Conservation (phyloP, 352 stramenopile species). For the Globisporangium iwayamae region DNA sequence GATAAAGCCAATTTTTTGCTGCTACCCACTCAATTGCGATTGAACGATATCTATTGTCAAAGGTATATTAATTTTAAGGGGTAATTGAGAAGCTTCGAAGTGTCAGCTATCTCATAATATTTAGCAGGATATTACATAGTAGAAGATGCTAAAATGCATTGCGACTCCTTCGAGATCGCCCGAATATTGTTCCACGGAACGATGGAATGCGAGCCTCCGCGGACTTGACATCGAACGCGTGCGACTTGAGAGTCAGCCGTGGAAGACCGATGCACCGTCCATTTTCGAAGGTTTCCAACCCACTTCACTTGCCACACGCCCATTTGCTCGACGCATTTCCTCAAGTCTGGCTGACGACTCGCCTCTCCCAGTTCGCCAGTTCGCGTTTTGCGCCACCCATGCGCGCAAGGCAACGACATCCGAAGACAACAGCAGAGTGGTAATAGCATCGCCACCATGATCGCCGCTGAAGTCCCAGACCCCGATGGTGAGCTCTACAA, state of each 20-base stretch:
- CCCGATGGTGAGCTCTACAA: background rate
- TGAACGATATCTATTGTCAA: background rate
- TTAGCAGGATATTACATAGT: background rate
- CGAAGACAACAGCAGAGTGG: background rate
- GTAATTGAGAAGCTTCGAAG: too few species aligned
- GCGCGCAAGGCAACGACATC: background rate
- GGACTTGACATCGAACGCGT: too few species aligned
- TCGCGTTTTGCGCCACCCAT: background rate
- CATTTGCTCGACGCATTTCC: background rate
- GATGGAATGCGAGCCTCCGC: too few species aligned
- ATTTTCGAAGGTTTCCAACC: constrained; percentile 1
- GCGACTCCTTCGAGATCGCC: too few species aligned
- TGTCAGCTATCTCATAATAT: background rate
- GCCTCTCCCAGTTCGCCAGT: background rate
- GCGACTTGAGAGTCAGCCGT: too few species aligned
- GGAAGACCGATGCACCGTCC: background rate
- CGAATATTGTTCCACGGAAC: too few species aligned
- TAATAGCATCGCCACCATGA: background rate
- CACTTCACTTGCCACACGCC: background rate
- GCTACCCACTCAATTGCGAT: background rate
- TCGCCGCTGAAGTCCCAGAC: background rate
- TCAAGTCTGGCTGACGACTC: background rate
- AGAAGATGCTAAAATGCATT: background rate
- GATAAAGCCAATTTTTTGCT: too few species aligned
- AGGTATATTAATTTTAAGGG: background rate